phyloP scores from a whole-genome alignment of 2,329 filamentous ascomycete species.

The Botrytis medusae region DNA sequence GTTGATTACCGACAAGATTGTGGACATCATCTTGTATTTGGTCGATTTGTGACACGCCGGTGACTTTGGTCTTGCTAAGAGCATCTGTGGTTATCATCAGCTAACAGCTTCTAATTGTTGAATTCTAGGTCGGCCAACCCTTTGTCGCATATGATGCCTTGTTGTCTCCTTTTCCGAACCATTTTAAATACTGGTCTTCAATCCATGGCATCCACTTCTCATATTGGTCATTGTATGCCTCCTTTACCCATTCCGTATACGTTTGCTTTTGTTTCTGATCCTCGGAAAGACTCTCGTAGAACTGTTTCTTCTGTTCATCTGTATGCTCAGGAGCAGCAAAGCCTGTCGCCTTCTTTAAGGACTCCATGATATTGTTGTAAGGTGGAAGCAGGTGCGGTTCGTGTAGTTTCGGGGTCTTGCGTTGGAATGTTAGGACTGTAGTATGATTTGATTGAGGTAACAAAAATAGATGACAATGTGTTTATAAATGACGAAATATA shows the following conservation, averaged over 20 bases:
- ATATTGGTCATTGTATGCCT: conserved; percentile 70
- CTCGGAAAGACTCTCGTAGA: conserved; percentile 27
- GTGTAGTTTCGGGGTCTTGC: background rate
- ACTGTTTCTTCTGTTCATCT: conserved; percentile 28
- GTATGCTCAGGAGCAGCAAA: conserved; percentile 18
- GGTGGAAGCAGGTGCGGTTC: background rate
- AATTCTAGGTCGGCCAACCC: conserved; percentile 46
- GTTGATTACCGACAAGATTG: conserved; percentile 49
- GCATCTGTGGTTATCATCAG: conserved; percentile 49
- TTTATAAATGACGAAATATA: background rate
- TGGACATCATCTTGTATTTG: conserved; percentile 20
- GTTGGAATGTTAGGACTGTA: background rate
- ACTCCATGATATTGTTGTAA: background rate
- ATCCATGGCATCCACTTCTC: conserved; percentile 76
- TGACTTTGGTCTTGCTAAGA: conserved; percentile 69
- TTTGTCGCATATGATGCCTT: conserved; percentile 71
- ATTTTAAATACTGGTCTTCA: conserved; percentile 69
- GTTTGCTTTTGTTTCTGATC: conserved; percentile 31
- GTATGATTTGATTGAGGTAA: background rate
- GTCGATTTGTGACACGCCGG: conserved; percentile 52
- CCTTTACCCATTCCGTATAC: conserved; percentile 54
- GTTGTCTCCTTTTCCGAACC: conserved; percentile 71
- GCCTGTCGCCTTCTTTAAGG: conserved; percentile 6
- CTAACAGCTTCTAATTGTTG: background rate
- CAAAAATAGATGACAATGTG: background rate